These are phyloP conservation scores for Hanseniaspora hatyaiensis DNA, from an alignment of 805 yeast genomes.

Conservation along the genomic window DNA sequence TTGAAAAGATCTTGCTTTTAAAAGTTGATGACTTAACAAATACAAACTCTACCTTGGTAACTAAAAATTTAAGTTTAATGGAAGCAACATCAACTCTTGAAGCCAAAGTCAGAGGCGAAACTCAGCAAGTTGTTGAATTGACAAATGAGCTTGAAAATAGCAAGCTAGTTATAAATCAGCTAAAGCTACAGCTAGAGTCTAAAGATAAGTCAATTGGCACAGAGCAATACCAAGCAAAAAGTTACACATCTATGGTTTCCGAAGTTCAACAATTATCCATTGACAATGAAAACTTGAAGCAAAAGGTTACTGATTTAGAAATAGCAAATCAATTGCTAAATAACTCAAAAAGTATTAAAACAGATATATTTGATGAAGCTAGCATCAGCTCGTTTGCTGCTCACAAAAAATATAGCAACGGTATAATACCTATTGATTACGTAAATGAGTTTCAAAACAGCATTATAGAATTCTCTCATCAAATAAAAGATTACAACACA, in stretches of 20 bases:
- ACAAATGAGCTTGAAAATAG: neutral
- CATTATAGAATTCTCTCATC: constrained; percentile 36
- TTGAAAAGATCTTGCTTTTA: neutral
- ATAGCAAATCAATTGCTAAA: constrained; percentile 26
- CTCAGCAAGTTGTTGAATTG: neutral
- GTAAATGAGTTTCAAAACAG: constrained; percentile 38
- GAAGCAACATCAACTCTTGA: neutral
- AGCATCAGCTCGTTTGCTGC: constrained; percentile 21
- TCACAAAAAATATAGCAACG: constrained; percentile 25
- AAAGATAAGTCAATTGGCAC: too few relatives aligned
- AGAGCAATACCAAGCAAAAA: constrained; percentile 18
- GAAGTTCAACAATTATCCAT: constrained; percentile 25
- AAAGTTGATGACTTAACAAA: constrained; percentile 1
- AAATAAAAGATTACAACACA: constrained; percentile 26
- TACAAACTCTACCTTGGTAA: neutral
- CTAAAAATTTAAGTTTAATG: neutral
- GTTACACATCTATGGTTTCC: constrained; percentile 21
- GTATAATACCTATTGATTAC: constrained; percentile 38
- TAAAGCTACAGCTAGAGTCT: too few relatives aligned
- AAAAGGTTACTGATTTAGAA: constrained; percentile 37
- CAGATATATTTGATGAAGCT: constrained; percentile 16
- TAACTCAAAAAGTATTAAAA: neutral
- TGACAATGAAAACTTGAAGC: constrained; percentile 30
- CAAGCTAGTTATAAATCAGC: neutral
- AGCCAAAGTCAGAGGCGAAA: neutral